Percentiles rank a stretch among this genome's conserved stretches.
These are phyloP conservation scores for Colletotrichum musicola DNA, from an alignment of 2,329 filamentous ascomycete genomes.

Conservation along the genomic window DNA sequence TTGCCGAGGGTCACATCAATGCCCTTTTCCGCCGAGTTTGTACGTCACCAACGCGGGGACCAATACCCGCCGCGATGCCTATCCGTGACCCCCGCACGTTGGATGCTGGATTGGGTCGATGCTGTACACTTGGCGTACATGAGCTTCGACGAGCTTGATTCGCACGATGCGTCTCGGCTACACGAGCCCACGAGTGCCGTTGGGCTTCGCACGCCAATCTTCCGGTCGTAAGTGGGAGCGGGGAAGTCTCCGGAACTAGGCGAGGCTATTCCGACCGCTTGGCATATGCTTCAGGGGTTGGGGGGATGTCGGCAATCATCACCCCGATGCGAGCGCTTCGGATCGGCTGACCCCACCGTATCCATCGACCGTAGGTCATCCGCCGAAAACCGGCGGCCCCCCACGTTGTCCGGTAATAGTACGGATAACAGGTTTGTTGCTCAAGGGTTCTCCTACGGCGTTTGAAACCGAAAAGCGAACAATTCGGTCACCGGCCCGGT, in stretches of 20 bases:
- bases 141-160: constrained; percentile 20
- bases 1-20: background rate
- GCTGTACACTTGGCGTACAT: background rate
- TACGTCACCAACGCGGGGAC: background rate
- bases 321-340: constrained; percentile 4
- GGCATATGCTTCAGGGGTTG: background rate
- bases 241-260: constrained; percentile 6
- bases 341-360: background rate
- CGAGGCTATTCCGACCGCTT: constrained; percentile 3
- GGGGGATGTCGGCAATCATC: background rate
- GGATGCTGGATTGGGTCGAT: constrained; percentile 2
- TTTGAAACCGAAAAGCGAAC: background rate
- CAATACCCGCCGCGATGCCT: constrained; percentile 5
- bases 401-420: background rate
- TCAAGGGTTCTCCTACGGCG: no score
- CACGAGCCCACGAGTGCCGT: constrained; percentile 5
- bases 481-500: background rate
- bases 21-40: constrained; percentile 3
- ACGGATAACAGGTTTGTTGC: no score
- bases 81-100: constrained; percentile 13
- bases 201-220: background rate
- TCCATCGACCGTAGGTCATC: background rate
- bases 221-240: background rate
- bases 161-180: constrained; percentile 8
- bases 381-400: background rate